Evolutionary conservation across 805 yeast species (phyloP).

Genomic region (Metschnikowia picachoensis): DNA sequence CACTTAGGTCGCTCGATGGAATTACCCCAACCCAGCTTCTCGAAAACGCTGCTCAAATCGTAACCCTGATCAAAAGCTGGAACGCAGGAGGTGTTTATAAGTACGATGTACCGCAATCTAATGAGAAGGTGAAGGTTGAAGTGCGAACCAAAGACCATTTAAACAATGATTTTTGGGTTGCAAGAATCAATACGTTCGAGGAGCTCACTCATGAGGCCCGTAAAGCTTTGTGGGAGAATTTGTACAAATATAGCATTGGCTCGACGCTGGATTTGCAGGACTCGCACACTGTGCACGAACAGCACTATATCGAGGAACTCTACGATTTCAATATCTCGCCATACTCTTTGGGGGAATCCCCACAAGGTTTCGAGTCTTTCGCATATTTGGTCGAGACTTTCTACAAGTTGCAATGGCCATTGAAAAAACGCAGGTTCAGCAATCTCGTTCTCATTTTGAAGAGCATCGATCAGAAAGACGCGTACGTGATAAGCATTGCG

Average conservation of each 20-base stretch:
- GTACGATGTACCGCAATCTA: slow-evolving; percentile 15
- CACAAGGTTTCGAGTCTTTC: slow-evolving; percentile 14
- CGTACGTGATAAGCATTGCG: slow-evolving; percentile 32
- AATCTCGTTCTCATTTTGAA: slow-evolving; percentile 31
- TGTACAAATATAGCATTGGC: slow-evolving; percentile 14
- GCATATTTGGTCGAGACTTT: slow-evolving; percentile 30
- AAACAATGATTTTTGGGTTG: slow-evolving; percentile 19
- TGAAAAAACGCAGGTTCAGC: slow-evolving; percentile 33
- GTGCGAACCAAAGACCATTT: slow-evolving; percentile 10
- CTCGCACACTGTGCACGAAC: slow-evolving; percentile 36
- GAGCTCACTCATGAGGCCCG: slow-evolving; percentile 12
- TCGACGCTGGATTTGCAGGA: slow-evolving; percentile 14
- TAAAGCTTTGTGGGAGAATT: slow-evolving; percentile 9
- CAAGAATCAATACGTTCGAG: slow-evolving; percentile 14
- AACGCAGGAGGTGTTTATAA: slow-evolving; percentile 9
- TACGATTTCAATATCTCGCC: slow-evolving; percentile 23
- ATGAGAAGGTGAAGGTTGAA: slow-evolving; percentile 13
- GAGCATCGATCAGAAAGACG: slow-evolving; percentile 16
- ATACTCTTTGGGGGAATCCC: slow-evolving; percentile 13
- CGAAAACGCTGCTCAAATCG: slow-evolving; percentile 8
- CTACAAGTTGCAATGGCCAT: slow-evolving; percentile 36
- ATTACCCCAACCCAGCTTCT: slow-evolving; percentile 12
- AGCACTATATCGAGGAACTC: slow-evolving; percentile 33
- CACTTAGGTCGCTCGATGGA: slow-evolving; percentile 10
- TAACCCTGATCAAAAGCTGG: slow-evolving; percentile 14